Percentiles rank a stretch among this genome's conserved stretches.
Conservation (phyloP, 148 eudicot species). For the Chenopodium quinoa region DNA sequence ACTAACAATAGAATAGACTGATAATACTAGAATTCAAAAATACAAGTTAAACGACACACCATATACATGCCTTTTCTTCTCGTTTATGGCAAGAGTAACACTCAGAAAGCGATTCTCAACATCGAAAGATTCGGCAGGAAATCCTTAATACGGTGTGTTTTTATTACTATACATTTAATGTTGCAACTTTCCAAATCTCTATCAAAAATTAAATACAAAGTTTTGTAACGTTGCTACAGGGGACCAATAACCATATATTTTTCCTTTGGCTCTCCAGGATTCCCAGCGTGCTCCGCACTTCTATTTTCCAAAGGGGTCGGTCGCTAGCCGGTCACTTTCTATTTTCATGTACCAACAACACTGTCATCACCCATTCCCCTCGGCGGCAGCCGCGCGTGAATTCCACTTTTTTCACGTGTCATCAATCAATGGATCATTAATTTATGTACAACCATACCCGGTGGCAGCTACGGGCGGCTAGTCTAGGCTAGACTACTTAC, state of each 20-base stretch:
- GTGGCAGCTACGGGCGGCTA: no score
- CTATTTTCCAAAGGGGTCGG: neutral
- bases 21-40: neutral
- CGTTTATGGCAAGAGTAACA: conserved; percentile 1
- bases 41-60: neutral
- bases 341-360: neutral
- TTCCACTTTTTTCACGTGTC: neutral
- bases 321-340: conserved; percentile 12
- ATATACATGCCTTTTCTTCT: neutral
- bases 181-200: conserved; percentile 13
- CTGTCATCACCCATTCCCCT: neutral
- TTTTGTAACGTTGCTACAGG: neutral
- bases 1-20: neutral
- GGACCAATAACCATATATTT: conserved; percentile 9
- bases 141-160: neutral
- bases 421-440: no score
- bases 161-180: neutral
- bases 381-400: neutral
- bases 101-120: neutral
- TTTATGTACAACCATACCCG: no score
- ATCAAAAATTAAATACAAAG: neutral
- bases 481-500: no score
- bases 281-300: conserved; percentile 16
- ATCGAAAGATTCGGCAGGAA: neutral
- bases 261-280: conserved; percentile 9